A percentile compares a stretch with the other conserved stretches of the same genome.
These are phyloP conservation scores for Aspergillus sp. DNA, from an alignment of 2,329 filamentous ascomycete species.

Conservation along the genomic window DNA sequence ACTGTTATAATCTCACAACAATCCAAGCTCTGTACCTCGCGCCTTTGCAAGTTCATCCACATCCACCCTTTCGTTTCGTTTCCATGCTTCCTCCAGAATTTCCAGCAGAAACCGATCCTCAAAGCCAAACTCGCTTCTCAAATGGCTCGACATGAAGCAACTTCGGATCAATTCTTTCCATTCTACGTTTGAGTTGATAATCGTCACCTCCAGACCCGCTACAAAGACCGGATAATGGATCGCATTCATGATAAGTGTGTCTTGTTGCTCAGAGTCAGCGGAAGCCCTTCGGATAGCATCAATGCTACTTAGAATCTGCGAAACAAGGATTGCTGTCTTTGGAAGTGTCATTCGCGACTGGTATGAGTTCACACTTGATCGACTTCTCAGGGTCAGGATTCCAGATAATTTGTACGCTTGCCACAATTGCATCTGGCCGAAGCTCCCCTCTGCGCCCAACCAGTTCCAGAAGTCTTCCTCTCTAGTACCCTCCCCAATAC, in stretches of 20 bases:
- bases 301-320: conserved; percentile 18
- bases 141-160: neutral
- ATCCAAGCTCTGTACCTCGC: conserved; percentile 19
- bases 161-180: conserved; percentile 13
- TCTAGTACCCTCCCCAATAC: conserved; percentile 15
- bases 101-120: conserved; percentile 6
- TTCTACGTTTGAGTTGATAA: conserved; percentile 11
- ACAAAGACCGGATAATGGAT: conserved; percentile 19
- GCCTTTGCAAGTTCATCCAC: conserved; percentile 17
- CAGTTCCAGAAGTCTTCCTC: conserved; percentile 27
- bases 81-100: conserved; percentile 22
- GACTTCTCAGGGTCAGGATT: conserved; percentile 16
- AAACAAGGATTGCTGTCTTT: conserved; percentile 12
- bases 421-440: conserved; percentile 25
- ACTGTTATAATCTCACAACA: conserved; percentile 9
- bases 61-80: conserved; percentile 4
- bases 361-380: conserved; percentile 1
- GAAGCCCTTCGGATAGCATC: conserved; percentile 20
- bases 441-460: conserved; percentile 19
- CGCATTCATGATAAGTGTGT: conserved; percentile 19
- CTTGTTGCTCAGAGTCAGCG: conserved; percentile 7
- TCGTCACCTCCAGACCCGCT: conserved; percentile 6
- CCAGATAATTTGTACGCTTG: conserved; percentile 24
- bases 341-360: conserved; percentile 1
- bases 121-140: conserved; percentile 5